Evolutionary conservation across 2,329 filamentous ascomycete genomes (phyloP).

Genomic region (Botrytis cinerea): DNA sequence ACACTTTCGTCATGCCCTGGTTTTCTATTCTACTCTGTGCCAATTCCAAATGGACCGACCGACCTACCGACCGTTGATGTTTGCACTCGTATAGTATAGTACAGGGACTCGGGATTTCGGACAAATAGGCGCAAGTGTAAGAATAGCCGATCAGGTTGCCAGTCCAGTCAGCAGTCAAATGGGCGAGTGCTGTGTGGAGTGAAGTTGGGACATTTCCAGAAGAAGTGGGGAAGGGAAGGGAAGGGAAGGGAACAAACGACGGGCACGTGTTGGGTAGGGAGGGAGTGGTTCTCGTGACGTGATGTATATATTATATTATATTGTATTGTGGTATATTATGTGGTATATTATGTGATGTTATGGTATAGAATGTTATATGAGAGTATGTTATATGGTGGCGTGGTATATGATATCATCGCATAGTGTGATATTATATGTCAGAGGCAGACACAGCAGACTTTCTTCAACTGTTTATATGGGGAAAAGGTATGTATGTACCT

Average conservation of each 20-base stretch:
- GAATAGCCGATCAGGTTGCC: constrained; percentile 15
- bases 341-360: too few species aligned
- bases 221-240: background rate
- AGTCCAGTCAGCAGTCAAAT: background rate
- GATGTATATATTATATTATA: too few species aligned
- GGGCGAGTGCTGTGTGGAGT: background rate
- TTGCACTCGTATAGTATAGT: constrained; percentile 6
- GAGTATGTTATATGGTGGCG: too few species aligned
- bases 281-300: too few species aligned
- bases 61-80: constrained; percentile 14
- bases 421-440: background rate
- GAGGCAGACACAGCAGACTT: background rate
- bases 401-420: too few species aligned
- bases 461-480: background rate
- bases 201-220: background rate
- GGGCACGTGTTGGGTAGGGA: background rate
- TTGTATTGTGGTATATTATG: too few species aligned
- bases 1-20: constrained; percentile 13
- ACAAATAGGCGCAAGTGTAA: background rate
- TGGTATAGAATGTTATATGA: too few species aligned
- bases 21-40: background rate
- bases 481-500: background rate
- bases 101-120: background rate
- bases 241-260: background rate
- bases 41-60: background rate